These are phyloP conservation scores for Trichoderma oligosporum DNA, from an alignment of 2,329 filamentous ascomycete species.

Conservation along the genomic window DNA sequence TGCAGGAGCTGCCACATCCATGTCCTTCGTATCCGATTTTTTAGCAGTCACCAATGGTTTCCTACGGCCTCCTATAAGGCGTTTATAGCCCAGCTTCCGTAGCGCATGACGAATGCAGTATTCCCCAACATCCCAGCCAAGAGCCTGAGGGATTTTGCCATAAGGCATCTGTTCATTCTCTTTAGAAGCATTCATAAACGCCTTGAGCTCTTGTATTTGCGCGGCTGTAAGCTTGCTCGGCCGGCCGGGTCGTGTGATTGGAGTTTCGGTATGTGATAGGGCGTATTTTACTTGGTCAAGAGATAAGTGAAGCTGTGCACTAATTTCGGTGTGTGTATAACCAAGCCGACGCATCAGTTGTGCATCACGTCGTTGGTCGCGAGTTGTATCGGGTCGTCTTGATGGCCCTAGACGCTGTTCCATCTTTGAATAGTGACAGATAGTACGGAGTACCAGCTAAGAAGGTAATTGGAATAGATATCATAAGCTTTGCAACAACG, in stretches of 20 bases:
- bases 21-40: neutral
- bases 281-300: constrained; percentile 8
- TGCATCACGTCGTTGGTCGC: constrained; percentile 12
- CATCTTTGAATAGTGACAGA: neutral
- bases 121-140: constrained; percentile 12
- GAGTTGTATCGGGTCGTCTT: constrained; percentile 2
- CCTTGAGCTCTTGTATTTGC: constrained; percentile 8
- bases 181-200: constrained; percentile 5
- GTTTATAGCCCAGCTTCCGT: constrained; percentile 6
- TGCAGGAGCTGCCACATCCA: too few relatives aligned
- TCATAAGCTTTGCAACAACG: too few relatives aligned
- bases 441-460: too few relatives aligned
- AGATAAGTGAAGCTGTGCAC: constrained; percentile 2
- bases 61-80: neutral
- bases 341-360: constrained; percentile 11
- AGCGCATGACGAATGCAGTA: constrained; percentile 14
- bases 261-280: constrained; percentile 11
- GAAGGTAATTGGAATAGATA: too few relatives aligned
- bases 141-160: constrained; percentile 4
- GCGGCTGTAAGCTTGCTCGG: neutral
- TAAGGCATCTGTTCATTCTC: constrained; percentile 8
- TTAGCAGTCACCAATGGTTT: neutral
- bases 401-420: neutral
- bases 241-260: neutral
- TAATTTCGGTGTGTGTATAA: constrained; percentile 11